phyloP scores from a whole-genome alignment of 306 rosid species.

The Oxytropis ochrocephala region DNA sequence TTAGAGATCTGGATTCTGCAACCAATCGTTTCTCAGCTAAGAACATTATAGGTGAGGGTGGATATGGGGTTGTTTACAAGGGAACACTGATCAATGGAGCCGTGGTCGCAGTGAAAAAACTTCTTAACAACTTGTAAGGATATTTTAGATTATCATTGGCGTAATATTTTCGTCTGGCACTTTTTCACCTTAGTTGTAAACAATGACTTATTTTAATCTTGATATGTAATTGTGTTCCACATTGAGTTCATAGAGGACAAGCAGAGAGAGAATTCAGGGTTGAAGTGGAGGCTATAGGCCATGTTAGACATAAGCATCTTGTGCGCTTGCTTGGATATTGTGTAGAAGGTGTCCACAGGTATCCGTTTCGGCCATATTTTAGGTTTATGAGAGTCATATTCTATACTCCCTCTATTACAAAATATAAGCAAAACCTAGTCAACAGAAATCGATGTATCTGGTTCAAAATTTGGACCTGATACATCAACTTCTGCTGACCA shows the following conservation, averaged over 20 bases:
- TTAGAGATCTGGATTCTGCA: conserved; percentile 81
- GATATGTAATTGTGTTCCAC: background rate
- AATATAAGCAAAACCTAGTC: too few species aligned
- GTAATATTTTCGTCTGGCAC: background rate
- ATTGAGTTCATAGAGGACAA: conserved; percentile 66
- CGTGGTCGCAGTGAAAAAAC: conserved; percentile 94
- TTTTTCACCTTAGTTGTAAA: background rate
- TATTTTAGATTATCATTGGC: conserved; percentile 11
- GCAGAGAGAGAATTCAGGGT: conserved; percentile 98
- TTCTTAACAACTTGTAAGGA: conserved; percentile 89
- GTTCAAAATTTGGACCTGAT: too few species aligned
- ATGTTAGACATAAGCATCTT: conserved; percentile 93
- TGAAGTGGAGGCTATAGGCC: conserved; percentile 98
- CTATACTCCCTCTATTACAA: too few species aligned
- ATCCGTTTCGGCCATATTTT: background rate
- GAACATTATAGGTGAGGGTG: conserved; percentile 84
- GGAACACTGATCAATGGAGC: conserved; percentile 83
- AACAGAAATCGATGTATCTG: too few species aligned
- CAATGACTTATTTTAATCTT: conserved; percentile 11
- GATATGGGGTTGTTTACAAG: conserved; percentile 16
- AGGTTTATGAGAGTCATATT: background rate
- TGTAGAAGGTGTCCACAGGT: conserved; percentile 93
- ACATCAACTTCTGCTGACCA: too few species aligned
- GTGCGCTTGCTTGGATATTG: conserved; percentile 92
- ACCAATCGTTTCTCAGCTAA: conserved; percentile 61